These are phyloP conservation scores for Ichthyophthirius multifiliis DNA, from an alignment of 169 alveolate genomes.

Conservation along the genomic window DNA sequence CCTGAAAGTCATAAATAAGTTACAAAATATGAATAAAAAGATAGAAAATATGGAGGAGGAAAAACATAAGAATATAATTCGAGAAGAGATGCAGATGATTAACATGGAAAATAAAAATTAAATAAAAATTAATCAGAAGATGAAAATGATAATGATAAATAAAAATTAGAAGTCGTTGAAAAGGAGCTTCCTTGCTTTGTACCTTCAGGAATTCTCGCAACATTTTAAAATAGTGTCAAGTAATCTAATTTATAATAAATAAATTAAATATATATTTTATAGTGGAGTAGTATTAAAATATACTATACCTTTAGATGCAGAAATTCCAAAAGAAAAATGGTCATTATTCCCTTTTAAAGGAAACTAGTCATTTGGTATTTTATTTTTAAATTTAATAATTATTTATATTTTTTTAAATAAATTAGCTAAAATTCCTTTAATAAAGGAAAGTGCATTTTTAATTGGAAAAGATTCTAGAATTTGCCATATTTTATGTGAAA, in stretches of 20 bases:
- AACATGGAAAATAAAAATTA: too few relatives aligned
- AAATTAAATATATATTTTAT: background rate
- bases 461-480: constrained; percentile 94
- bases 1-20: too few relatives aligned
- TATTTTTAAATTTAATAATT: background rate
- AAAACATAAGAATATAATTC: too few relatives aligned
- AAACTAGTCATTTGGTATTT: constrained; percentile 40
- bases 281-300: constrained; percentile 67
- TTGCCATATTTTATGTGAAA: constrained; percentile 86
- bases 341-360: constrained; percentile 66
- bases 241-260: background rate
- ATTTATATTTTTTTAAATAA: constrained; percentile 22
- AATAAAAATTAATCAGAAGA: too few relatives aligned
- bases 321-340: constrained; percentile 70
- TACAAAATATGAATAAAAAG: too few relatives aligned
- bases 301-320: constrained; percentile 79
- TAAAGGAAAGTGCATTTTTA: constrained; percentile 44
- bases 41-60: too few relatives aligned
- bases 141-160: too few relatives aligned
- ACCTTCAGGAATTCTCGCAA: constrained; percentile 76
- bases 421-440: constrained; percentile 18
- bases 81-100: too few relatives aligned
- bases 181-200: constrained; percentile 85
- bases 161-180: too few relatives aligned
- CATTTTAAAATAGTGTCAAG: constrained; percentile 46